Conservation (phyloP, 345 rosid species). For the Aquilaria yunnanensis region DNA sequence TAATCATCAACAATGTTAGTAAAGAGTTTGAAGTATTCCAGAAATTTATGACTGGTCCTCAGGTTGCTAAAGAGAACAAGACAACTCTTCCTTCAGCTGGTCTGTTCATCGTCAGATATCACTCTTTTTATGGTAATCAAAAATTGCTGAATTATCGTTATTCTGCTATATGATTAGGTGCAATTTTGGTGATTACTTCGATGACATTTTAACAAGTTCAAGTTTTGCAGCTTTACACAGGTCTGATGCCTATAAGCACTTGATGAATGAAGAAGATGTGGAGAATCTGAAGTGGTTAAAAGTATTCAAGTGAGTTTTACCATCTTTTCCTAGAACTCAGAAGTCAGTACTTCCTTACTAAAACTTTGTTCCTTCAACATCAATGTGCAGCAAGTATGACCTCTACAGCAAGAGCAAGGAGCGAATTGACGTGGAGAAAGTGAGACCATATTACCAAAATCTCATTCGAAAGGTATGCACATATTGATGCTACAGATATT, state of each 20-base stretch:
- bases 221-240: conserved; percentile 45
- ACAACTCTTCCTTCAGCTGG: conserved; percentile 59
- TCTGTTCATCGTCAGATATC: conserved; percentile 65
- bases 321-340: neutral
- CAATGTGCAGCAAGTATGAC: conserved; percentile 50
- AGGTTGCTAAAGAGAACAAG: conserved; percentile 57
- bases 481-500: too few species aligned
- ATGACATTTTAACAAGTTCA: neutral
- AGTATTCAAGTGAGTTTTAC: conserved; percentile 47
- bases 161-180: too few species aligned
- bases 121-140: conserved; percentile 52
- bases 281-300: conserved; percentile 62
- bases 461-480: conserved; percentile 43
- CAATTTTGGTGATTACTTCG: neutral
- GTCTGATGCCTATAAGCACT: conserved; percentile 42
- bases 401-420: conserved; percentile 67
- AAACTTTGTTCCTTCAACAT: neutral
- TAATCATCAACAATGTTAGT: neutral
- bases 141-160: neutral
- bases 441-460: conserved; percentile 55
- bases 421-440: conserved; percentile 51
- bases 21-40: neutral
- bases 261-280: conserved; percentile 60
- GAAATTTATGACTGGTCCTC: neutral
- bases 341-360: too few species aligned